phyloP scores from a whole-genome alignment of 306 rosid species.

The Trifolium pratense region DNA sequence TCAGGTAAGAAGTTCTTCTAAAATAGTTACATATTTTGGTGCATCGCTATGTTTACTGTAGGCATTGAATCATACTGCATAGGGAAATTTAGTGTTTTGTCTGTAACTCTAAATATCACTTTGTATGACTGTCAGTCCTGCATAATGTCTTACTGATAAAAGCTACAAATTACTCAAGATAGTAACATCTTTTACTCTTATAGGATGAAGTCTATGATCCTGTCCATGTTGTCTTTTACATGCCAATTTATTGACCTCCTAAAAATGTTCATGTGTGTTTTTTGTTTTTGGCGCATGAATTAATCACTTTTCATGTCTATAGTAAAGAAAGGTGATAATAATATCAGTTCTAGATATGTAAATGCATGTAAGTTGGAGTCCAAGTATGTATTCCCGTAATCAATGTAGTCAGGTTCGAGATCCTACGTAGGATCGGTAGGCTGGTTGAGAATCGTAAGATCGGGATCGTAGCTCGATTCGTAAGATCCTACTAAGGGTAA shows the following conservation, averaged over 20 bases:
- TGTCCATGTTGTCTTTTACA: not conserved
- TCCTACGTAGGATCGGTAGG: no score
- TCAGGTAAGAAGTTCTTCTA: slow-evolving; percentile 70
- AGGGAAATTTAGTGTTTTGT: slow-evolving; percentile 28
- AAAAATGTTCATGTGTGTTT: slow-evolving; percentile 4
- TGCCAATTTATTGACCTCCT: slow-evolving; percentile 30
- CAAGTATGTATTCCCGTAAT: slow-evolving; percentile 16
- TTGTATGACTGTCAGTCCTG: slow-evolving; percentile 21
- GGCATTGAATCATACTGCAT: slow-evolving; percentile 26
- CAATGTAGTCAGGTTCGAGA: no score
- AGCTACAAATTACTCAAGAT: not conserved
- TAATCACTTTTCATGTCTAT: slow-evolving; percentile 26
- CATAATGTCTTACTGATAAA: slow-evolving; percentile 26
- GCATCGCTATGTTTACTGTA: slow-evolving; percentile 27
- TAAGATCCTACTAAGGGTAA: no score
- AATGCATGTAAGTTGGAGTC: slow-evolving; percentile 2
- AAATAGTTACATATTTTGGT: slow-evolving; percentile 38
- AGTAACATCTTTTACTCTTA: slow-evolving; percentile 18
- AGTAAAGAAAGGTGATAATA: slow-evolving; percentile 17
- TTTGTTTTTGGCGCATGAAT: slow-evolving; percentile 25
- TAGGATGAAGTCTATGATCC: slow-evolving; percentile 22
- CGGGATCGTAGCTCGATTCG: no score
- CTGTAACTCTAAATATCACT: slow-evolving; percentile 17
- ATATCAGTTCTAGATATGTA: not conserved
- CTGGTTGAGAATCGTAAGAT: no score